Percentiles rank a stretch among this genome's conserved stretches.
phyloP scores from a whole-genome alignment of 495 filamentous ascomycete species.

The Tuber microsphaerosporum region DNA sequence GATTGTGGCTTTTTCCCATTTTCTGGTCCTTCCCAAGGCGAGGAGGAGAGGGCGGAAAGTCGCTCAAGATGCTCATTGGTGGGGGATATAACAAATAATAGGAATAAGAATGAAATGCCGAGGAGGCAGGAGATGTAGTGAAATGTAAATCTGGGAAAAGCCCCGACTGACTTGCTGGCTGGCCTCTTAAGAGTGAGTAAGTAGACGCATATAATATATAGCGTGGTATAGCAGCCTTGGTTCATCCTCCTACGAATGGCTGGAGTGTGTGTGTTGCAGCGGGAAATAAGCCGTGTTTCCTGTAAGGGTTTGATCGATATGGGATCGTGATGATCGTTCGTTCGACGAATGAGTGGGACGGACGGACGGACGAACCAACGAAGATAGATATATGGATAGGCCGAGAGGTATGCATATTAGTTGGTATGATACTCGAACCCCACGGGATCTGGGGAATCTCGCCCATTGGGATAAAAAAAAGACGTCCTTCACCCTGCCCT shows the following conservation, averaged over 20 bases:
- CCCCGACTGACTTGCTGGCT: not conserved
- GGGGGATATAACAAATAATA: not conserved
- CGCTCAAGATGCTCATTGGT: not conserved
- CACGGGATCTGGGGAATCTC: not conserved
- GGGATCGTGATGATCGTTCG: not conserved
- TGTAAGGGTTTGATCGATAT: not conserved
- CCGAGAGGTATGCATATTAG: not conserved
- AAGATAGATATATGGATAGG: not conserved
- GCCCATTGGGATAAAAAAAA: not conserved
- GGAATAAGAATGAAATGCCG: not conserved
- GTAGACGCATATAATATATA: not conserved
- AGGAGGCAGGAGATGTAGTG: not conserved
- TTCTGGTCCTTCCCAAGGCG: not conserved
- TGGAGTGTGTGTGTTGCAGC: not conserved
- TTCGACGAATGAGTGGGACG: not conserved
- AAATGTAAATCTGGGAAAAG: not conserved
- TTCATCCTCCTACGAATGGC: not conserved
- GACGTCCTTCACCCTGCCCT: not conserved
- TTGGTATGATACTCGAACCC: not conserved
- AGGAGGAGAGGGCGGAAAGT: not conserved
- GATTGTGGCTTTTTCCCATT: not conserved
- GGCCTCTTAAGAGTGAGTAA: not conserved
- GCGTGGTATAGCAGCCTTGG: not conserved
- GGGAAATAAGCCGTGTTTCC: not conserved
- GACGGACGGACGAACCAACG: not conserved